Evolutionary conservation across 2,329 filamentous ascomycete genomes (phyloP).

Genomic region (Verticillium zaregamsianum): DNA sequence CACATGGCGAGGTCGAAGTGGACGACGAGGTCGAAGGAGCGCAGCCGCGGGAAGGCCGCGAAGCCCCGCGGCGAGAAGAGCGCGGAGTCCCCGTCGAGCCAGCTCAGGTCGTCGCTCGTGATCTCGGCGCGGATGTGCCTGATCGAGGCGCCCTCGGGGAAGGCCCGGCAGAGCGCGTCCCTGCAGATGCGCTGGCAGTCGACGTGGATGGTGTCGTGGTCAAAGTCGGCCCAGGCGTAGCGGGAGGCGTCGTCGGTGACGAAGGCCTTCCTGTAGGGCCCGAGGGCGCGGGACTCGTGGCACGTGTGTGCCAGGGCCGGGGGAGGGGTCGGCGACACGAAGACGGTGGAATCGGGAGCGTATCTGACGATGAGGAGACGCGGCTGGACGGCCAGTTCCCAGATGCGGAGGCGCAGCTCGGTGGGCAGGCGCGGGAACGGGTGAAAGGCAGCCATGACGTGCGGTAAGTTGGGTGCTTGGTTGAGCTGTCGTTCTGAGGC

Average conservation of each 20-base stretch:
- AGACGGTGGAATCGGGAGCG: conserved; percentile 4
- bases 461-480: no score
- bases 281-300: not conserved
- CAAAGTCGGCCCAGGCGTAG: not conserved
- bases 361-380: not conserved
- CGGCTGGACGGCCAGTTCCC: not conserved
- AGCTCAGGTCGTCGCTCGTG: not conserved
- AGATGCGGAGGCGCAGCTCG: not conserved
- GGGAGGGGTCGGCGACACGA: not conserved
- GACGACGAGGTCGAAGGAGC: not conserved
- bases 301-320: not conserved
- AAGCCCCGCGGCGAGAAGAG: not conserved
- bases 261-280: not conserved
- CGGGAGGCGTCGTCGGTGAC: not conserved
- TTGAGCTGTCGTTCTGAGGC: no score
- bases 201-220: not conserved
- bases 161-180: not conserved
- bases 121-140: not conserved
- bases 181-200: not conserved
- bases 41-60: not conserved
- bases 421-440: not conserved
- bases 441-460: not conserved
- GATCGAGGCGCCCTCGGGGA: not conserved
- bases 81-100: not conserved
- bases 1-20: not conserved